A percentile compares a stretch with the other conserved stretches of the same genome.
phyloP scores from a whole-genome alignment of 768 basidiomycete species.

The Trametes cinnabarina region DNA sequence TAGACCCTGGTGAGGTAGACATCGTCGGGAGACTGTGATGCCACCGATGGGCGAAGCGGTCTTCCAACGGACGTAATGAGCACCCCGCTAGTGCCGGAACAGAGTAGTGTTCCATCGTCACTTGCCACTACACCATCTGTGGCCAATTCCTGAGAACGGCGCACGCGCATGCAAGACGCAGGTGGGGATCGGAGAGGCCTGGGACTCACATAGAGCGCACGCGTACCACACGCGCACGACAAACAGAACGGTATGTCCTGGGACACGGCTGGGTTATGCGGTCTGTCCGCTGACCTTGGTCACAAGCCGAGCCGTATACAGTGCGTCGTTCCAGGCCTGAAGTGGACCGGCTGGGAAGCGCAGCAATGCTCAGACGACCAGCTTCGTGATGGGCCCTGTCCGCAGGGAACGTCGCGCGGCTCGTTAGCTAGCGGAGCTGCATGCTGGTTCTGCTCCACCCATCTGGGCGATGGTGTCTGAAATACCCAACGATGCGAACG shows the following conservation, averaged over 20 bases:
- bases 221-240: conserved; percentile 1
- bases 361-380: not conserved
- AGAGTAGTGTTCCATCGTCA: not conserved
- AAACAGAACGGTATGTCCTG: not conserved
- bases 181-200: not conserved
- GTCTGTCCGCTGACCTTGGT: conserved; percentile 13
- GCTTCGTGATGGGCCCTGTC: not conserved
- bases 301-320: conserved; percentile 8
- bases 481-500: not conserved
- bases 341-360: not conserved
- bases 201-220: not conserved
- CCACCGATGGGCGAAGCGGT: not conserved
- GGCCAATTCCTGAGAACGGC: not conserved
- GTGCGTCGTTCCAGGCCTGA: conserved; percentile 3
- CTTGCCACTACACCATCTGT: not conserved
- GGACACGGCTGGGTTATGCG: not conserved
- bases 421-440: not conserved
- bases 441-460: not conserved
- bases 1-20: not conserved
- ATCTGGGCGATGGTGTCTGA: not conserved
- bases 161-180: not conserved
- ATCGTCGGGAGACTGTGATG: not conserved
- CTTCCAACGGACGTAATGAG: conserved; percentile 3
- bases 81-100: not conserved
- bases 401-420: not conserved